Evolutionary conservation across 768 basidiomycete genomes (phyloP).

Genomic region (Gyrodon lividus): DNA sequence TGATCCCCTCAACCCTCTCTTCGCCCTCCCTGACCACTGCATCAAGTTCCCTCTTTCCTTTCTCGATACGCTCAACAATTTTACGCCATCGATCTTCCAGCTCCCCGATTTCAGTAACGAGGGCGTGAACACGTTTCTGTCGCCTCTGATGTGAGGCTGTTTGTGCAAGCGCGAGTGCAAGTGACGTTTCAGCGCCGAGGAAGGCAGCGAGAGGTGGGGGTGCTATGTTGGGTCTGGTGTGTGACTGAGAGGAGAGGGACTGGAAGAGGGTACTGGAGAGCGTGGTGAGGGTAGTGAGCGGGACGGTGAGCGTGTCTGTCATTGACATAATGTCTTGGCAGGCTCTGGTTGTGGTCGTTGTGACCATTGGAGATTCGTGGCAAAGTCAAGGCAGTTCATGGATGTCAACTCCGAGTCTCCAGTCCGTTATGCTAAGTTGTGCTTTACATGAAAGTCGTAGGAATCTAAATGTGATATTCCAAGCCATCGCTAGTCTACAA

Average conservation of each 20-base stretch:
- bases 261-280: conserved; percentile 70
- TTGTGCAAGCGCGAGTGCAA: conserved; percentile 64
- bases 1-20: conserved; percentile 64
- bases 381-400: neutral
- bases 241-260: conserved; percentile 62
- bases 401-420: too few species aligned
- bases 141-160: conserved; percentile 73
- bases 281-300: conserved; percentile 58
- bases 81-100: conserved; percentile 68
- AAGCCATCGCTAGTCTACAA: conserved; percentile 15
- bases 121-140: conserved; percentile 68
- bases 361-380: neutral
- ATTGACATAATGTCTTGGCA: conserved; percentile 36
- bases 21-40: conserved; percentile 74
- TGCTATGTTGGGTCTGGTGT: conserved; percentile 20
- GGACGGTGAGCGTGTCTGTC: conserved; percentile 59
- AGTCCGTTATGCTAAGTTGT: too few species aligned
- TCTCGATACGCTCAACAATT: conserved; percentile 62
- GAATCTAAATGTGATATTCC: neutral
- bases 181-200: conserved; percentile 56
- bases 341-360: neutral
- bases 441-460: too few species aligned
- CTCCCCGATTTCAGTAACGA: conserved; percentile 68
- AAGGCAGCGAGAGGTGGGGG: conserved; percentile 58
- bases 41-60: conserved; percentile 68